A percentile compares a stretch with the other conserved stretches of the same genome.
phyloP scores from a whole-genome alignment of 768 basidiomycete species.

The Amyloporia xantha region DNA sequence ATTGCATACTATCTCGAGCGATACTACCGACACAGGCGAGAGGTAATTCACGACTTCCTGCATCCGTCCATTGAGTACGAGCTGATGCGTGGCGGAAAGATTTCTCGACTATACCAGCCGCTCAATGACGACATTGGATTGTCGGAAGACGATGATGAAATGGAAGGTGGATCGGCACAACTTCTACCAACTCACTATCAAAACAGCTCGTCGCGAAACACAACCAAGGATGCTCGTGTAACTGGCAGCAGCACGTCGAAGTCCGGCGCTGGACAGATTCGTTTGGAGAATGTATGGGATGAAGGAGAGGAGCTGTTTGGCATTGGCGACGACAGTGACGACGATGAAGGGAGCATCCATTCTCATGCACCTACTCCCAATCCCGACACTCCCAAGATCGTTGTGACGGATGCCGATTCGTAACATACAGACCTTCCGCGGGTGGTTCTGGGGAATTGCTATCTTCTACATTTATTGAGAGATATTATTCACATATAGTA shows the following conservation, averaged over 20 bases:
- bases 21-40: slow-evolving; percentile 73
- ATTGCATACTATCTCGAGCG: slow-evolving; percentile 62
- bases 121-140: slow-evolving; percentile 39
- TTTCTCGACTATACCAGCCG: slow-evolving; percentile 72
- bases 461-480: background rate
- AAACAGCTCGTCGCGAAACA: slow-evolving; percentile 8
- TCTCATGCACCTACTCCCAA: slow-evolving; percentile 6
- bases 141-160: slow-evolving; percentile 43
- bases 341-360: slow-evolving; percentile 22
- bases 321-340: slow-evolving; percentile 59
- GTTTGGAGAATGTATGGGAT: slow-evolving; percentile 66
- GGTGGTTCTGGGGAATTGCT: background rate
- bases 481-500: background rate
- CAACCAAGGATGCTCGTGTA: slow-evolving; percentile 9
- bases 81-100: slow-evolving; percentile 36
- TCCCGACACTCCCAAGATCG: slow-evolving; percentile 17
- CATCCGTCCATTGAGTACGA: background rate
- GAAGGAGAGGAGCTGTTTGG: slow-evolving; percentile 72
- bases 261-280: slow-evolving; percentile 22
- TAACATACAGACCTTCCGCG: no score
- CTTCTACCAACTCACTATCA: slow-evolving; percentile 49
- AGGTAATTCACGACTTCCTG: slow-evolving; percentile 40
- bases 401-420: slow-evolving; percentile 10
- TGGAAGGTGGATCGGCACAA: slow-evolving; percentile 43
- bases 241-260: slow-evolving; percentile 8